Evolutionary conservation across 2,329 filamentous ascomycete species (phyloP), one percentile per base, ranked within the genome.

Genomic region (Triangularia verruculosa): DNA sequence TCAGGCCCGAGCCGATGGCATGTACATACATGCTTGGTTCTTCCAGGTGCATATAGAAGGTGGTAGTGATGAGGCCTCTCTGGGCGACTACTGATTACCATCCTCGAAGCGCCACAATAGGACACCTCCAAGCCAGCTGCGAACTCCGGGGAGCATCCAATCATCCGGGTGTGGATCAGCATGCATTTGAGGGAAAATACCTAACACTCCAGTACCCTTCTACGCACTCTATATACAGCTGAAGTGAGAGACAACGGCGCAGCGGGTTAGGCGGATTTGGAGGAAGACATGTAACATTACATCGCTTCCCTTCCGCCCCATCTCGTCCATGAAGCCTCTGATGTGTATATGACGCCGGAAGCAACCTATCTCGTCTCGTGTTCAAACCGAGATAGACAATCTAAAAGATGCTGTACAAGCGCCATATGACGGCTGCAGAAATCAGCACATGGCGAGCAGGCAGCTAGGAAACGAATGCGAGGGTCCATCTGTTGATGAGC

Each of bases 201-300:
- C 7, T 17, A 20, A 9, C n/a, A 15, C 25, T 54, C 22, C 51
- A 24, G 22, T 15, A 27, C 15, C 51, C 39, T 3, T 20, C n/a
- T 47, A 17, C 4, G 6, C 39, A 47, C 17, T 47, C n/a, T 47
- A 47, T 20, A 4, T 2, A 17, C 3, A 20, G 15, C 25, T n/a
- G 57, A 52, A 52, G 57, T 15, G 15, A 52, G 32, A 51, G n/a
- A 47, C 15, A 17, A 13, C 24, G 13, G 24, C n/a, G 24, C 22
- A 27, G 12, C n/a, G 3, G 22, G n/a, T 24, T 15, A n/a, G 20
- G 20, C 28, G 22, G 30, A 39, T n/a, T n/a, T 43, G 39, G 39
- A 34, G 15, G 32, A 59, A n/a, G 27, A 22, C 15, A 59, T 52
- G 57, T 59, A 59, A 59, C 57, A 59, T 59, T 59, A 52, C 57